Conservation (phyloP, 2,329 filamentous ascomycete species). For the Coniochaeta sp. region DNA sequence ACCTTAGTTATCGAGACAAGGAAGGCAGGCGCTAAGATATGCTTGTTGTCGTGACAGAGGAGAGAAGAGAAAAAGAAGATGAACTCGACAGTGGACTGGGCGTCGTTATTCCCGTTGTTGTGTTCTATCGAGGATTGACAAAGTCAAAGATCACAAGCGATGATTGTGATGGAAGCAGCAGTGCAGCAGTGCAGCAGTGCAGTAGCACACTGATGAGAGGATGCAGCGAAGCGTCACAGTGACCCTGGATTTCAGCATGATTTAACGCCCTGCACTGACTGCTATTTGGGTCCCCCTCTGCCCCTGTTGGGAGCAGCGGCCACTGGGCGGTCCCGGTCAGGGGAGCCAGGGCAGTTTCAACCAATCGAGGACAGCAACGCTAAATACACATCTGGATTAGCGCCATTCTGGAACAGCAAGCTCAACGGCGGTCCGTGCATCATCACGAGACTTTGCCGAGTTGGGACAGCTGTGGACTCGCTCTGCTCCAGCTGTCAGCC, state of each 20-base stretch:
- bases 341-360: neutral
- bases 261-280: too few species aligned
- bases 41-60: neutral
- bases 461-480: too few species aligned
- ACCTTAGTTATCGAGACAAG: neutral
- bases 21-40: neutral
- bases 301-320: too few species aligned
- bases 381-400: neutral
- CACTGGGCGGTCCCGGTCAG: too few species aligned
- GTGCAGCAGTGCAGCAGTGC: too few species aligned
- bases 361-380: neutral
- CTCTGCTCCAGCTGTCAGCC: neutral
- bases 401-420: neutral
- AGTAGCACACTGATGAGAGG: neutral
- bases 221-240: neutral
- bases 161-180: neutral
- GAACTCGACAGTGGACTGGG: neutral
- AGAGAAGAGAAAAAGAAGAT: neutral
- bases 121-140: neutral
- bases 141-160: neutral
- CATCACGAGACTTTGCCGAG: neutral
- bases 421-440: neutral
- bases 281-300: too few species aligned
- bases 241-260: neutral
- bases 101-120: neutral